These are phyloP conservation scores for Metschnikowia amazonensis DNA, from an alignment of 805 yeast species.

Conservation along the genomic window DNA sequence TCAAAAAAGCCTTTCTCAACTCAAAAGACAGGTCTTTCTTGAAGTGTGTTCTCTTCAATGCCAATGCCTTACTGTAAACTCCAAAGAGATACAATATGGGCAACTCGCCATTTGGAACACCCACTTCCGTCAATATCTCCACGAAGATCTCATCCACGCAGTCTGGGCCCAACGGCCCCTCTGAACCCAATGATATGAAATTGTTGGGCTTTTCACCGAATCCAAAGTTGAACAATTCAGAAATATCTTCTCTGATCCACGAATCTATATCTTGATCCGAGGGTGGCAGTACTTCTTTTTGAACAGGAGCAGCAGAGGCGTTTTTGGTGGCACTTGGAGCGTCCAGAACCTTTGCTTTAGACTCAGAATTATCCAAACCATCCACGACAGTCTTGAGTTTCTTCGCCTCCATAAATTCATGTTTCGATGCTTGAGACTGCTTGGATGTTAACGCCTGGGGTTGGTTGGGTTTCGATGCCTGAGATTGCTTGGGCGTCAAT, in stretches of 20 bases:
- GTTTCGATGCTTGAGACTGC: too few species aligned
- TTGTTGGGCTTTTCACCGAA: slow-evolving; percentile 25
- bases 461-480: not conserved
- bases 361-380: not conserved
- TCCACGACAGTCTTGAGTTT: slow-evolving; percentile 1
- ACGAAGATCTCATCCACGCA: slow-evolving; percentile 50
- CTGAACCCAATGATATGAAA: slow-evolving; percentile 22
- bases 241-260: slow-evolving; percentile 43
- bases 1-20: slow-evolving; percentile 38
- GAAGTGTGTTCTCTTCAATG: slow-evolving; percentile 41
- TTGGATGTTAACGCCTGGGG: not conserved
- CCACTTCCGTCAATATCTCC: slow-evolving; percentile 54
- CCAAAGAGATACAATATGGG: slow-evolving; percentile 48
- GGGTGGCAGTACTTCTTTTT: not conserved
- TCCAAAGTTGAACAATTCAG: slow-evolving; percentile 27
- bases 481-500: not conserved
- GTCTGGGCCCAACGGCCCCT: slow-evolving; percentile 23
- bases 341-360: not conserved
- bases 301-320: not conserved
- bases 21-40: slow-evolving; percentile 37
- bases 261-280: slow-evolving; percentile 24
- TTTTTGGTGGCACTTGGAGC: not conserved
- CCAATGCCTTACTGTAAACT: slow-evolving; percentile 41
- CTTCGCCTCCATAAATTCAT: not conserved
- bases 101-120: slow-evolving; percentile 34